These are phyloP conservation scores for Escovopsis sp. DNA, from an alignment of 2,329 filamentous ascomycete species.

Conservation along the genomic window DNA sequence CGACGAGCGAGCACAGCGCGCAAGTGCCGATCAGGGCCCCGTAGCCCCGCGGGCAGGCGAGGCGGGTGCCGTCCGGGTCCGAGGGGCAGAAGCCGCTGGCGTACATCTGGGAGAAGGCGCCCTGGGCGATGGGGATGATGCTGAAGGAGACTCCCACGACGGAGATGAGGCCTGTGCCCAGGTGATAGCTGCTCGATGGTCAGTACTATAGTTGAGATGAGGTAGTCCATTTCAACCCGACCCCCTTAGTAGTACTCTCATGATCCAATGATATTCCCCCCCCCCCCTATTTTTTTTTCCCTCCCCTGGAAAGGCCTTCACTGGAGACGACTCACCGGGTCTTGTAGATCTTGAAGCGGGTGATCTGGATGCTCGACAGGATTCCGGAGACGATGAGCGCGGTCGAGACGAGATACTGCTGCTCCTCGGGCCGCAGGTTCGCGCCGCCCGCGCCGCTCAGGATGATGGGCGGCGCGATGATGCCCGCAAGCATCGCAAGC, in stretches of 20 bases:
- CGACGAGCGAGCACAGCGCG: conserved; percentile 49
- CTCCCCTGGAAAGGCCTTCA: background rate
- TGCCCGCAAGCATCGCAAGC: conserved; percentile 58
- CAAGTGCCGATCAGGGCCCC: conserved; percentile 57
- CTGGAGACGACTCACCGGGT: conserved; percentile 32
- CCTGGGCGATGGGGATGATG: conserved; percentile 32
- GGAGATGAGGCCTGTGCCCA: conserved; percentile 67
- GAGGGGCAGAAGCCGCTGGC: conserved; percentile 50
- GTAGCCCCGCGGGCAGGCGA: conserved; percentile 65
- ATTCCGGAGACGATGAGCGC: conserved; percentile 66
- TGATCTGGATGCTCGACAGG: conserved; percentile 63
- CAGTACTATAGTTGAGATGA: no score
- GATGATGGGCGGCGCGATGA: conserved; percentile 69
- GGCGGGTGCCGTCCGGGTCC: conserved; percentile 44
- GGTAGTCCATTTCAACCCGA: no score
- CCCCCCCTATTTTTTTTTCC: background rate
- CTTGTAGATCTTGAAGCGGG: conserved; percentile 55
- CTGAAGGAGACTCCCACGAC: conserved; percentile 48
- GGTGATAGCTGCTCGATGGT: conserved; percentile 42
- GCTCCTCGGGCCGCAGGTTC: conserved; percentile 43
- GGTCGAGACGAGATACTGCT: conserved; percentile 68
- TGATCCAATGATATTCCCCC: no score
- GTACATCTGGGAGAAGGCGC: conserved; percentile 67
- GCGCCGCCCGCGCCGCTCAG: conserved; percentile 46
- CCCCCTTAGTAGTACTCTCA: no score